Base-by-base conservation (phyloP, 2,329 filamentous ascomycete genomes). In the Aspergillus sp. region DNA sequence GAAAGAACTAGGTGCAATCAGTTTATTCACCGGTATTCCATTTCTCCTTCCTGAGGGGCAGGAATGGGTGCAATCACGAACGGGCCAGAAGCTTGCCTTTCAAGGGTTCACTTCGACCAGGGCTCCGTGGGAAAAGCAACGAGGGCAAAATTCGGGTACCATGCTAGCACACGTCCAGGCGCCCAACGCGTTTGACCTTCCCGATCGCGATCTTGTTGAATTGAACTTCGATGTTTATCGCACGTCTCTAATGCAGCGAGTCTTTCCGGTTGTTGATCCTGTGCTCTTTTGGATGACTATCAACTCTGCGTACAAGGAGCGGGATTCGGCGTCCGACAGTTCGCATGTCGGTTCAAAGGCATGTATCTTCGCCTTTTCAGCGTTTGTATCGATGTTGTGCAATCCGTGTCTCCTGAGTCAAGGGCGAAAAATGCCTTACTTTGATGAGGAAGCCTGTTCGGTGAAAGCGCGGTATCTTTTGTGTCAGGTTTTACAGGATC, bases 221-320 rank as follows among this genome's bases (percentile, higher is more conserved):
- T 44, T 64, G 2, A 72, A 71, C 48, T 62, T 76, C 9, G 59
- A 67, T 1, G 61, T 70, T 5, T 80, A 70, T 54, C 51, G 56
- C 1, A 56, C 62, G 0, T 76, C 74, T 0, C 64, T 77, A 1
- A 69, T 82, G 55, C 72, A 73, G 9, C 70, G 77, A 0, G 67
- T 80, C 0, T 83, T 85, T 38, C 83, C 83, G 0, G 32, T 82
- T 1, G 62, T 84, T 2, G 81, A 85, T 54, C 58, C 64, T 0
- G 68, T 75, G 0, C 64, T 84, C 0, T 84, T 84, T 55, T 60
- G 68, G 12, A 68, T 77, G 2, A 83, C 78, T 0, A 72, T 83
- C 17, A 66, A 72, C 0, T 34, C 69, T 0, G 83, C 81, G 0
- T 85, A 84, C 59, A 60, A 68, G 2, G 61, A 71, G 1, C 48